Evolutionary conservation across 768 basidiomycete species (phyloP), one percentile per base, ranked within the genome.

Genomic region (Auriscalpium orientale): DNA sequence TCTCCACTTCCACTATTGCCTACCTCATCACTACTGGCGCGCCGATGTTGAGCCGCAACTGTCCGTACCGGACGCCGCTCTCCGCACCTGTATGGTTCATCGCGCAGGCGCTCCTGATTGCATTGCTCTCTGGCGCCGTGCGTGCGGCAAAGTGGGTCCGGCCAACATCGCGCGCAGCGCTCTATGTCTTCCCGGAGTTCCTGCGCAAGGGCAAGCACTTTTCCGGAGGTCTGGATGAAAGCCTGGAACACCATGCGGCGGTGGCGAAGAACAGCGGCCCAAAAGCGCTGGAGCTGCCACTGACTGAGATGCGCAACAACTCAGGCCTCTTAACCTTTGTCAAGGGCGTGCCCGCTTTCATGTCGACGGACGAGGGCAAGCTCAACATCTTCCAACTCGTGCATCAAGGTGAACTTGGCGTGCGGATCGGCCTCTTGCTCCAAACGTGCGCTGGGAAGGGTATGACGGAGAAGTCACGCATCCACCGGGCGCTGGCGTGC

Each of bases 51-150:
- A 18, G 46, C 28, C 43, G 21, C 6, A 43, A 55, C 50, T 61
- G 59, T 3, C 60, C 60, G 9, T 56, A 52, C 44, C 60, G 56
- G 15, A 61, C 58, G 12, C 58, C 60, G 7, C 28, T 61, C 9
- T 56, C 60, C 21, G n/a, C 38, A 21, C 20, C 55, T 18, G 16
- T 58, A 20, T 60, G 60, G 60, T 37, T 12, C 21, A 33, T 21
- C 18, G 0, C 45, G 10, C 52, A 54, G 21, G 10, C 49, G 22
- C 16, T 57, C 37, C 35, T 12, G 35, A 8, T 59, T 18, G 33
- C 44, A 10, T n/a, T 11, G 9, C 56, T 59, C 22, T 20, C 13
- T 9, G 0, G 20, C 16, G 43, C 34, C 18, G 48, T 15, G 28
- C 8, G 21, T 6, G 0, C 40, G 8, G 10, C 11, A 3, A 50